A percentile compares a stretch with the other conserved stretches of the same genome.
phyloP scores from a whole-genome alignment of 2,329 filamentous ascomycete genomes.

The Neonectria faginata region DNA sequence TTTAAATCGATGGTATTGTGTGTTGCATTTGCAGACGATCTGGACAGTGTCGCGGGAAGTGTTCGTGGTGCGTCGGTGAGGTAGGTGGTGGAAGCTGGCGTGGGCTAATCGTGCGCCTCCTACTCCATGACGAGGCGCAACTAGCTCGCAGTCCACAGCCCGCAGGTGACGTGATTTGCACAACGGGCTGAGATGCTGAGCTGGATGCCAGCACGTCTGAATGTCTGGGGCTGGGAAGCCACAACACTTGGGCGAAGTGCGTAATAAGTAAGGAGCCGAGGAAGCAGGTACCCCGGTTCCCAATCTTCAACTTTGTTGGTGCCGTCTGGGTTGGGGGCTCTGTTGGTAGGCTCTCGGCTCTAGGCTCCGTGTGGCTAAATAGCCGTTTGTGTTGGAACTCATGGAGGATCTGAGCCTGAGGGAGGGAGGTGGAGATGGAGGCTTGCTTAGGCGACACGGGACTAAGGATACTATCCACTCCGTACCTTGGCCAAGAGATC shows the following conservation, averaged over 20 bases:
- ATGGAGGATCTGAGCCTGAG: neutral
- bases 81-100: neutral
- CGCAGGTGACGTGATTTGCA: neutral
- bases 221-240: too few species aligned
- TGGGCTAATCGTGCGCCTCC: neutral
- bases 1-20: slow-evolving; percentile 53
- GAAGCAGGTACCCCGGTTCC: neutral
- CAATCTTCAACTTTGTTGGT: neutral
- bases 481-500: neutral
- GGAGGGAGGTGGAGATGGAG: neutral
- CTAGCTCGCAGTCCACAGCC: neutral
- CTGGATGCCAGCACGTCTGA: too few species aligned
- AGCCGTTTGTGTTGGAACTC: neutral
- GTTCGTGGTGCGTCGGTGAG: neutral
- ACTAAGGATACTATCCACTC: neutral
- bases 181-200: neutral
- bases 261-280: neutral
- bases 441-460: neutral
- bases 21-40: slow-evolving; percentile 37
- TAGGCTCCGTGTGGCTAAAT: neutral
- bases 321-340: neutral
- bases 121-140: neutral
- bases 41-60: slow-evolving; percentile 9
- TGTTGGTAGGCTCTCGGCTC: neutral
- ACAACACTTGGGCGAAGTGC: neutral